Base-by-base conservation (phyloP, 2,329 filamentous ascomycete species). In the Trichophyton rubrum region DNA sequence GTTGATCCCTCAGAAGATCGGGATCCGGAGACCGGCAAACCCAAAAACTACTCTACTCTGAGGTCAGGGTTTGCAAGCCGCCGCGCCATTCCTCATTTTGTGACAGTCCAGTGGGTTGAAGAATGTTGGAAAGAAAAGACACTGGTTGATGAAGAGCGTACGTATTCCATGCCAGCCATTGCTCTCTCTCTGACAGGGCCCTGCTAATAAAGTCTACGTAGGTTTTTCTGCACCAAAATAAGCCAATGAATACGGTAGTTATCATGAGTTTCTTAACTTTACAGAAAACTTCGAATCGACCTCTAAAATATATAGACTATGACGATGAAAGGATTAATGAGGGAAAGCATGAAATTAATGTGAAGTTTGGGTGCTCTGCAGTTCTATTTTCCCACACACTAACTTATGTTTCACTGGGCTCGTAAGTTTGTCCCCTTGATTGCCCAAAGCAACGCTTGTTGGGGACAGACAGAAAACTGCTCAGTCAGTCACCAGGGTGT, bases 81-180 rank as follows among this genome's bases (percentile, higher is more conserved):
- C 22, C 71, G 60, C n/a, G 56, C 56, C 6, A 73, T 90, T 40
- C 89, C 91, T 0, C 79, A 89, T 64, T 73, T 92, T 5, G 87
- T 96, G 1, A 81, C 76, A 0, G 71, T 79, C 8, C 77, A 78
- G 13, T 99, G 93, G 93, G 74, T 96, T 0, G 80, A 85, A 58
- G 84, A 87, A 59, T 89, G 88, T 67, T 96, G 91, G 90, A 78
- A 78, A 62, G 89, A 92, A 70, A 80, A 79, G 64, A 95, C 90
- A 0, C 68, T 88, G 63, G 71, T 96, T 55, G 89, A 95, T 65
- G 92, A 96, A 74, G 89, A 92, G 67, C 73, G 76, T 75, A 67
- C 64, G 71, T 67, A 40, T 27, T 4, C 33, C 33, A 13, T 40
- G 22, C 27, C 1, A 20, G 5, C 17, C 40, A 5, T 35, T 17